Base-by-base conservation (phyloP, 208 protist genomes). In the Novymonas esmeraldas region DNA sequence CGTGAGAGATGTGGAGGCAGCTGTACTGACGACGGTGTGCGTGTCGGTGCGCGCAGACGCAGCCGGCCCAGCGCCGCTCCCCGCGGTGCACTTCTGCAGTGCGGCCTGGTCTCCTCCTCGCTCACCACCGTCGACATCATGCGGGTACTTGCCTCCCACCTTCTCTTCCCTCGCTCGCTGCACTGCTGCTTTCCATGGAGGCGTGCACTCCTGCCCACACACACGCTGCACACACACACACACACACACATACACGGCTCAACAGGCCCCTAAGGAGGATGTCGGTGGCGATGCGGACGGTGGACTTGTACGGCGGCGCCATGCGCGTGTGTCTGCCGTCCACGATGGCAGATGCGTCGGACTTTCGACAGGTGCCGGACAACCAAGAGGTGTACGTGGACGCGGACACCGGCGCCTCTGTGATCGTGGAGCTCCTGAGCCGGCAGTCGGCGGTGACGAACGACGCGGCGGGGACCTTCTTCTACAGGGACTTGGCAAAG, bases 311-410 rank as follows among this genome's bases (percentile, higher is more conserved):
- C 73, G 89, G 89, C 33, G 89, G 89, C 1, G 89, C 89, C 26
- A 91, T 95, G 66, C 64, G 59, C 22, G 76, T 76, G 20, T 11
- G 44, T 5, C 48, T 93, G 24, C 80, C 84, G 13, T 20, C 31
- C 9, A 28, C 61, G 29, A 64, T 83, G 55, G 59, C 57, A 0
- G 89, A 95, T 62, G 80, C 89, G 33, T 92, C 84, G n/a, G 66
- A 78, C 41, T 81, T 89, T 22, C 79, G 85, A 3, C 84, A 90
- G 46, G 82, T 95, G 41, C 89, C 89, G 2, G 89, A 95, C 71
- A 78, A 87, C 38, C 86, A 93, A 52, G 85, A 95, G 50, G 85
- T 95, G 55, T 90, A 85, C 71, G 52, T 56, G 0, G 78, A 95
- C 61, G 62, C 68, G 2, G 60, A 60, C 56, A 91, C 82, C 6